Percentiles rank a stretch among this genome's conserved stretches.
Evolutionary conservation across 495 filamentous ascomycete species (phyloP).

Genomic region (Xylaria telfairii): DNA sequence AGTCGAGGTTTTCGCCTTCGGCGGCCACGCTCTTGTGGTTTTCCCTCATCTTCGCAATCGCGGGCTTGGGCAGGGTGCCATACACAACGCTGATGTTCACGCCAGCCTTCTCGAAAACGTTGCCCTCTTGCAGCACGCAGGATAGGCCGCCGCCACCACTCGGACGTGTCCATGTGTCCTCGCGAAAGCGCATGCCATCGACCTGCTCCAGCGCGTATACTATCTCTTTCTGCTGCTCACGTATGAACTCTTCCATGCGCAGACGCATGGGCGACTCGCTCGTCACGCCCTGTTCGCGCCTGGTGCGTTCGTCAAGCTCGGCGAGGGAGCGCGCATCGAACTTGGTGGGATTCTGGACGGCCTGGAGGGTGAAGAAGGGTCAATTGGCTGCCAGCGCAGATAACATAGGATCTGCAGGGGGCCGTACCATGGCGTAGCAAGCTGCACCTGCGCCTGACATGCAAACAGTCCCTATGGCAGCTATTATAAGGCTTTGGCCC

Average conservation of each 20-base stretch:
- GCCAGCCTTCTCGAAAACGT: slow-evolving; percentile 97
- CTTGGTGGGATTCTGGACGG: slow-evolving; percentile 44
- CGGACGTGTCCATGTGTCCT: slow-evolving; percentile 87
- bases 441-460: slow-evolving; percentile 31
- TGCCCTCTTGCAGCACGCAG: slow-evolving; percentile 92
- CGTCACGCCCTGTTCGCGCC: slow-evolving; percentile 68
- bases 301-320: slow-evolving; percentile 70
- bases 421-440: slow-evolving; percentile 38
- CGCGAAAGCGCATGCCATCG: slow-evolving; percentile 79
- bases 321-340: slow-evolving; percentile 65
- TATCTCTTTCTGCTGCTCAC: slow-evolving; percentile 86
- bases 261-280: slow-evolving; percentile 91
- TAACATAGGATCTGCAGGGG: neutral
- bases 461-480: slow-evolving; percentile 30
- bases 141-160: slow-evolving; percentile 83
- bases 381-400: slow-evolving; percentile 25
- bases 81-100: slow-evolving; percentile 96
- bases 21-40: slow-evolving; percentile 91
- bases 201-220: slow-evolving; percentile 78
- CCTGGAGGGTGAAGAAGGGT: slow-evolving; percentile 37
- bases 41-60: slow-evolving; percentile 90
- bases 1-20: slow-evolving; percentile 71
- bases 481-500: slow-evolving; percentile 25
- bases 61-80: slow-evolving; percentile 84
- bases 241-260: slow-evolving; percentile 95